Base-by-base conservation (phyloP, 2,329 filamentous ascomycete genomes). In the Verticillium isaacii region DNA sequence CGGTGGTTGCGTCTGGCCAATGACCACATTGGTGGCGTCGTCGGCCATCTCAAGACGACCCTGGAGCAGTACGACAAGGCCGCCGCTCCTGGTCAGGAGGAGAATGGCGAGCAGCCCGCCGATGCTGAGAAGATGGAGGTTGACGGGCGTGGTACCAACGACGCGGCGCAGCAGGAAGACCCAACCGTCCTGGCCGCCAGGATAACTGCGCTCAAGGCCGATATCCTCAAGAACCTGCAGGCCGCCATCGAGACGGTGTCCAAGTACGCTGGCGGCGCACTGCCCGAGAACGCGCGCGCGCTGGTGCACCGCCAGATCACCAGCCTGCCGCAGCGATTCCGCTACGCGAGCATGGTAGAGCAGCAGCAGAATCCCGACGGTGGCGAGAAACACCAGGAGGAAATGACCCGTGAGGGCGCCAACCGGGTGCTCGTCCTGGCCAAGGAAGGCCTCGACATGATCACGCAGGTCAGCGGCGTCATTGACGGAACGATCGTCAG, bases 361-460 rank as follows among this genome's bases (percentile, higher is more conserved):
- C 72, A 9, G 75, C 65, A 68, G 59, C 65, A 67, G 61, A 64
- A 69, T 69, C 60, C 64, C 63, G 66, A 72, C 69, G 66, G 68
- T 9, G 73, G 73, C 23, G 66, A 63, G 7, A 60, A 62, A 58
- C 67, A 66, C n/a, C 73, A 73, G 32, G 78, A 81, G 60, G 73
- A 74, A 60, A 77, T 79, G 56, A 74, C 79, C 14, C 75, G 77
- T 2, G 83, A 88, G 32, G 82, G 82, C 59, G 93, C 92, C 0
- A 89, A 93, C 67, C 84, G 90, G 50, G 93, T 96, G 61, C 78
- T 98, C 14, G 87, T 95, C 1, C 86, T 98, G 59, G 94, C 94
- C 7, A 90, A 90, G 69, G 94, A 98, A 73, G 92, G 93, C 0
- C 80, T 98, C 15, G 93, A 97, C 68, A 97, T 98, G 89, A 93